These are phyloP conservation scores for Suhomyces bribrorum DNA, from an alignment of 1,139 yeast species.

Conservation along the genomic window DNA sequence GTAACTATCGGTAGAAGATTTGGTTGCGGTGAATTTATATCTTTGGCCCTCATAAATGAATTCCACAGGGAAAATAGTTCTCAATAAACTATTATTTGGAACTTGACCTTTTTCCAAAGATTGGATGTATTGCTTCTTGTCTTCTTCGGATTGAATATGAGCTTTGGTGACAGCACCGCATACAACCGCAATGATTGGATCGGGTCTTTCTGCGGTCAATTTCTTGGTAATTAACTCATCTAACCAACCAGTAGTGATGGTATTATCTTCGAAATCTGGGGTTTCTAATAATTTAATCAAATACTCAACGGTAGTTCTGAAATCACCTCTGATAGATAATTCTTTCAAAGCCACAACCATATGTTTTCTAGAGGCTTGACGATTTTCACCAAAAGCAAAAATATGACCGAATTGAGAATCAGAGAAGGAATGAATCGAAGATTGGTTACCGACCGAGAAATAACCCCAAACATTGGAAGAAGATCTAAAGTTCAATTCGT, in stretches of 20 bases:
- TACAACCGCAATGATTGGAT: slow-evolving; percentile 81
- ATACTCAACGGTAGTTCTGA: slow-evolving; percentile 96
- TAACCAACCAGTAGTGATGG: slow-evolving; percentile 98
- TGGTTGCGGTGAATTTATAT: slow-evolving; percentile 93
- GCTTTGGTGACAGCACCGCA: slow-evolving; percentile 98
- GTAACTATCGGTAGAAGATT: slow-evolving; percentile 81
- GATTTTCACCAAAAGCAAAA: slow-evolving; percentile 97
- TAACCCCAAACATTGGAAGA: slow-evolving; percentile 99
- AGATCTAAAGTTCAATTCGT: slow-evolving; percentile 93
- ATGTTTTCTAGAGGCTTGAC: slow-evolving; percentile 96
- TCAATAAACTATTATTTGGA: slow-evolving; percentile 74
- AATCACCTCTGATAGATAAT: slow-evolving; percentile 95
- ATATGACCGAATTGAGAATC: slow-evolving; percentile 99
- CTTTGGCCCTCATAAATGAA: slow-evolving; percentile 93
- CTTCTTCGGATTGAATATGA: slow-evolving; percentile 73
- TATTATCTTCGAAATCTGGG: slow-evolving; percentile 93
- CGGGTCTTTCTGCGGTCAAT: slow-evolving; percentile 96
- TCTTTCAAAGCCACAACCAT: slow-evolving; percentile 99
- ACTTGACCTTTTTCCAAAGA: slow-evolving; percentile 95
- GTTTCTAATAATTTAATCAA: slow-evolving; percentile 92
- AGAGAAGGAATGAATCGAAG: slow-evolving; percentile 95
- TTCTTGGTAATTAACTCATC: slow-evolving; percentile 92
- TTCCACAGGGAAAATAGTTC: slow-evolving; percentile 88
- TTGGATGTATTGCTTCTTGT: slow-evolving; percentile 64
- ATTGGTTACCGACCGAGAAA: slow-evolving; percentile 94